These are phyloP conservation scores for Mycena maculata DNA, from an alignment of 768 basidiomycete genomes.

Conservation along the genomic window DNA sequence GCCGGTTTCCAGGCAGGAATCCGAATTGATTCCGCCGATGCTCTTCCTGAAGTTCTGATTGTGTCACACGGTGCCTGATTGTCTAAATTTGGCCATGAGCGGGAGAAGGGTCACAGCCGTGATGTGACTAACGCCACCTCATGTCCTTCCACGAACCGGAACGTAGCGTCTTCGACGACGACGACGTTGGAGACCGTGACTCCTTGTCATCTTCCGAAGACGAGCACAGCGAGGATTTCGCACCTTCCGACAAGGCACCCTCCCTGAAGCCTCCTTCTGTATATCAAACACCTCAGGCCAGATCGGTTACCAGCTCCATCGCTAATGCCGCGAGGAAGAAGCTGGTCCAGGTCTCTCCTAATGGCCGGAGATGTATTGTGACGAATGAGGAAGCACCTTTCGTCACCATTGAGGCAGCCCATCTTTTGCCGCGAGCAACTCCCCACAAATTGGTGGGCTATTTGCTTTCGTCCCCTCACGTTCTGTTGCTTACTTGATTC, in stretches of 20 bases:
- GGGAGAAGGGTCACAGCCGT: too few species aligned
- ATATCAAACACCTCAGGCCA: background rate
- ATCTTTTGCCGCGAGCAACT: slow-evolving; percentile 13
- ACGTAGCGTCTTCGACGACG: background rate
- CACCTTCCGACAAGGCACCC: background rate
- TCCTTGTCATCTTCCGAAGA: background rate
- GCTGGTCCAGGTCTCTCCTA: slow-evolving; percentile 3
- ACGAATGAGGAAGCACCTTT: slow-evolving; percentile 1
- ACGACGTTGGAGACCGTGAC: background rate
- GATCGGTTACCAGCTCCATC: slow-evolving; percentile 10
- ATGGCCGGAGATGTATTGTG: background rate
- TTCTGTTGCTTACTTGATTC: background rate
- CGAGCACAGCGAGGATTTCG: background rate
- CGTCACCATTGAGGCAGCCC: slow-evolving; percentile 1
- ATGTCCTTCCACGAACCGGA: too few species aligned
- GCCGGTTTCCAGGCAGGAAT: too few species aligned
- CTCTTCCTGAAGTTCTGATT: too few species aligned
- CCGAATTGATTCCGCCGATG: too few species aligned
- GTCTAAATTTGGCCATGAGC: too few species aligned
- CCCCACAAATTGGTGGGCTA: background rate
- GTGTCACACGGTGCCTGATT: too few species aligned
- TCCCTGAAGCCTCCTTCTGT: background rate
- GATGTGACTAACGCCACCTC: too few species aligned
- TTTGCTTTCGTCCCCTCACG: background rate
- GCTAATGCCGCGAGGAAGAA: background rate